Percentiles rank a stretch among this genome's conserved stretches.
These are phyloP conservation scores for Lyophyllum semitale DNA, from an alignment of 768 basidiomycete genomes.

Conservation along the genomic window DNA sequence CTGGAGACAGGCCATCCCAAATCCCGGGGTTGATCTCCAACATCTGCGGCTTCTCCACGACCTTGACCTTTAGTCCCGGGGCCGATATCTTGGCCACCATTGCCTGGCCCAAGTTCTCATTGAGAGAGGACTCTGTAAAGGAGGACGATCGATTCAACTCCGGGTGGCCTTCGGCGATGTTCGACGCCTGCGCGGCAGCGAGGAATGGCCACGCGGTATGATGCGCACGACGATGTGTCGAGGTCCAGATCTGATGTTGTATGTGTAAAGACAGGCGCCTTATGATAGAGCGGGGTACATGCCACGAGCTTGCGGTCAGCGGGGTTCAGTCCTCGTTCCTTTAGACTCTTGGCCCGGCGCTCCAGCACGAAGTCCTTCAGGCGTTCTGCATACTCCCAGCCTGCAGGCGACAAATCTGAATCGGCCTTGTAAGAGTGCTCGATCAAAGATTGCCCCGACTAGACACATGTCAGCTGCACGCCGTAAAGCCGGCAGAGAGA, in stretches of 20 bases:
- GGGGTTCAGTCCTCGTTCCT: constrained; percentile 68
- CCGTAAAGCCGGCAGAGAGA: neutral
- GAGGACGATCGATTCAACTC: constrained; percentile 1
- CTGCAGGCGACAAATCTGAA: constrained; percentile 91
- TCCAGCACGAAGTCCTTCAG: constrained; percentile 90
- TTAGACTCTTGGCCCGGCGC: constrained; percentile 73
- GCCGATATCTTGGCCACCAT: constrained; percentile 9
- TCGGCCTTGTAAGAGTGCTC: constrained; percentile 99
- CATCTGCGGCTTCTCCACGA: constrained; percentile 96
- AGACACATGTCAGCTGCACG: constrained; percentile 5
- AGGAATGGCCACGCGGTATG: constrained; percentile 97
- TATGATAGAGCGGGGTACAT: constrained; percentile 23
- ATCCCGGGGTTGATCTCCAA: constrained; percentile 96
- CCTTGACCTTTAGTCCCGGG: constrained; percentile 61
- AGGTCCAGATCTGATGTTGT: constrained; percentile 86
- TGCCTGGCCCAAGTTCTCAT: constrained; percentile 7
- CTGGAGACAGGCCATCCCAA: constrained; percentile 93
- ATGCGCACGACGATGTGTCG: constrained; percentile 87
- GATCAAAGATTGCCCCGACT: constrained; percentile 98
- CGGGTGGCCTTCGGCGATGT: constrained; percentile 11
- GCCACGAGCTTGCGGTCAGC: constrained; percentile 68
- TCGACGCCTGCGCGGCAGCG: constrained; percentile 30
- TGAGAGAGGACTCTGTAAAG: constrained; percentile 1
- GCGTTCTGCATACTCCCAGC: constrained; percentile 92
- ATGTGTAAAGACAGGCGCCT: neutral